Evolutionary conservation across 108 stramenopile genomes (phyloP), one percentile per base, ranked within the genome.

Genomic region (Cyclostephanos tholiformis): DNA sequence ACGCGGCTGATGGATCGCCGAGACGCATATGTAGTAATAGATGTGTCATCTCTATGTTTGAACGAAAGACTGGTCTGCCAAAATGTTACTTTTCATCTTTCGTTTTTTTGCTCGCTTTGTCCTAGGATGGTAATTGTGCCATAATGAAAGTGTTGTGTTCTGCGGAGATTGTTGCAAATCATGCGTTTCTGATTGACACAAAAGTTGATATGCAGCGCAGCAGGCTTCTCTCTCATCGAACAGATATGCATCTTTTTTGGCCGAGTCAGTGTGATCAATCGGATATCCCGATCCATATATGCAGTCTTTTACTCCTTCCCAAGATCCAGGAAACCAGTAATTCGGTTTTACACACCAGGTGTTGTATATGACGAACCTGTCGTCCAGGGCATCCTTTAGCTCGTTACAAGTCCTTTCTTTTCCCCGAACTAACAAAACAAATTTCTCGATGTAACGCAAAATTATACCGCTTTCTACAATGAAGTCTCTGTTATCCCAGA

Each of bases 401-500:
- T 70, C 65, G 27, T 56, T 36, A 52, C 80, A 81, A 16, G 44
- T 20, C 30, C 26, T 25, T 20, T 66, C 35, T 1, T 32, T 55
- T 49, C 56, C 62, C 52, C 52, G 49, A 44, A 36, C 63, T 19
- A 30, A 44, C 19, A 75, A 44, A 23, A 81, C 66, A 39, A 81
- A 69, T 12, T 75, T 63, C 26, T 74, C 48, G 32, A 81, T 71
- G 36, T 75, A 81, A 66, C 71, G 63, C 13, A 75, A 29, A 22
- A 81, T 62, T 4, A 60, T 57, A 3, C 50, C 36, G 11, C 69
- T 64, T 16, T 71, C 52, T 36, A 81, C 80, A 6, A 55, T 70
- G 56, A 81, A 81, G 50, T 81, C 69, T 36, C 80, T 48, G 10
- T 48, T 57, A 41, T 81, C 80, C 73, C 80, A 81, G 43, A 75